Conservation (phyloP, 116 monocot genomes). For the Thalassia testudinum region DNA sequence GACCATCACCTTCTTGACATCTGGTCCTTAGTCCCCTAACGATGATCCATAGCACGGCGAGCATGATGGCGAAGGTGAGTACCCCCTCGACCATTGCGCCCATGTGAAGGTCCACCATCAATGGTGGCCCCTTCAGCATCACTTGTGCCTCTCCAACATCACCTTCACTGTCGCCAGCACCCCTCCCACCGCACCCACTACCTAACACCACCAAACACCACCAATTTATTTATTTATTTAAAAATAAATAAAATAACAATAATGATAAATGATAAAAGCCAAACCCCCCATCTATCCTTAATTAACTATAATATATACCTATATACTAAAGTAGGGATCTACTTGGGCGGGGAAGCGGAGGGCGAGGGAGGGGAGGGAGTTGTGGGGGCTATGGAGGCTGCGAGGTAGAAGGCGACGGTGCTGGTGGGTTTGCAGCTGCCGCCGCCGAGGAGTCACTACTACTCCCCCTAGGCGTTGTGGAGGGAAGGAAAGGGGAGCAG, state of each 20-base stretch:
- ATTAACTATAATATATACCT: no score
- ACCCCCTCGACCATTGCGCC: constrained; percentile 42
- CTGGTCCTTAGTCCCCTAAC: constrained; percentile 49
- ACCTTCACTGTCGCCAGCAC: constrained; percentile 35
- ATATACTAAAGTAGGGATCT: no score
- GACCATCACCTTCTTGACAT: constrained; percentile 28
- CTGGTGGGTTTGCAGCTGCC: constrained; percentile 51
- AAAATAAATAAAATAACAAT: no score
- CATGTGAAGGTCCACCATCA: constrained; percentile 48
- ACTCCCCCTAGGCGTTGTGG: no score
- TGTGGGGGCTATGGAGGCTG: constrained; percentile 19
- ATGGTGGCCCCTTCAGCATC: constrained; percentile 41
- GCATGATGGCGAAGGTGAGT: constrained; percentile 39
- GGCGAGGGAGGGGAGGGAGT: constrained; percentile 34
- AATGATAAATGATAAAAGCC: no score
- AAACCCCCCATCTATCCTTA: no score
- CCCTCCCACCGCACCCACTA: constrained; percentile 55
- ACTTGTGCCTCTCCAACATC: constrained; percentile 48
- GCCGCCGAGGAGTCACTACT: constrained; percentile 35
- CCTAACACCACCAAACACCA: no score
- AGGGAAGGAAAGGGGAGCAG: constrained; percentile 14
- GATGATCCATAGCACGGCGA: constrained; percentile 43
- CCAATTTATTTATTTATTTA: no score
- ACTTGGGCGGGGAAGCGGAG: constrained; percentile 54
- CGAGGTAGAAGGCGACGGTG: constrained; percentile 41